Evolutionary conservation across 352 stramenopile species (phyloP), one percentile per base, ranked within the genome.

Genomic region (Pythium insidiosum): DNA sequence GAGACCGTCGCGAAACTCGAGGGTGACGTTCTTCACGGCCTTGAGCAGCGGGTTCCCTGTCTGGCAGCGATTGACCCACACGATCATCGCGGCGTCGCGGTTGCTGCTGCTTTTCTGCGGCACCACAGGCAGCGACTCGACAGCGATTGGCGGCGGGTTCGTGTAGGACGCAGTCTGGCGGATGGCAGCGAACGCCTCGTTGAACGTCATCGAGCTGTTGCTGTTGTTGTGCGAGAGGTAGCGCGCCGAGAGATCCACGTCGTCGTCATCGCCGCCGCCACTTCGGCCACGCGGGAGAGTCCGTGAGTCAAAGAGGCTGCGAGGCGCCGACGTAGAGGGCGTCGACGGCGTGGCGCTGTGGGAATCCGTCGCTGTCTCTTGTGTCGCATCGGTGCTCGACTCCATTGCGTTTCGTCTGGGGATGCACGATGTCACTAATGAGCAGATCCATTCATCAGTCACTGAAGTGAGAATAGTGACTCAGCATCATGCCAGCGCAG

Each of bases 1-100:
- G 50, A 98, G 83, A 3, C 81, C 81, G 46, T 89, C 78, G 22
- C 79, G 79, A 59, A 95, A 97, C 50, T 95, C 73, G 37, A 85
- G 75, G 15, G 84, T 81, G 46, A 98, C 94, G 63, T 98, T 98
- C 29, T 80, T 75, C 40, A 99, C 70, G 20, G 88, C 72, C 20
- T 85, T 74, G 22, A 99, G 70, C 53, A 99, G 66, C 10, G 86
- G 78, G 63, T 99, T 99, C 18, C 92, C 94, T 21, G 83, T 76
- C 64, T 99, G 95, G 19, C 89, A 72, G 28, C 81, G 72, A 43
- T 78, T 88, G 54, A 88, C 76, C 28, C 69, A 73, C 38, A 87
- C 66, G n/a, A 73, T 60, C 22, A 70, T 70, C 10, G 73, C 67
- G n/a, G 61, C 59, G 16, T 87, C 73, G 53, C 58, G 53, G 4